phyloP scores from a whole-genome alignment of 306 rosid genomes.

The Ormosia emarginata region DNA sequence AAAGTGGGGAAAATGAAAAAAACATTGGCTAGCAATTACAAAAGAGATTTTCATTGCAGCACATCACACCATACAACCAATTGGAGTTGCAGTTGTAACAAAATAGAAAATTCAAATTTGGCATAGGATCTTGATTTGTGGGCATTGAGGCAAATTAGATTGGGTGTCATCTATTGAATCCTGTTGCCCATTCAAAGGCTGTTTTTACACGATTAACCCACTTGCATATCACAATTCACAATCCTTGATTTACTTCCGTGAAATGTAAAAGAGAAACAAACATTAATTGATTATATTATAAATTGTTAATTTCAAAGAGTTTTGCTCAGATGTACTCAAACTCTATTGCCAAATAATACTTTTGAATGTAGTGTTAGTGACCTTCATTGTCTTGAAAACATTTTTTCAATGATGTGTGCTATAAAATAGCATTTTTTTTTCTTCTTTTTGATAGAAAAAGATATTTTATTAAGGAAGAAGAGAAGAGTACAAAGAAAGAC shows the following conservation, averaged over 20 bases:
- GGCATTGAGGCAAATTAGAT: no score
- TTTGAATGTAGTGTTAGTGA: neutral
- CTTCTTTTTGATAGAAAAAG: no score
- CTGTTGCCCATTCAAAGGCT: neutral
- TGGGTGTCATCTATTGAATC: neutral
- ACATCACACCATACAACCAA: neutral
- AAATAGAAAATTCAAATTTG: no score
- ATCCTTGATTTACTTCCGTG: neutral
- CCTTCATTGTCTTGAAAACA: neutral
- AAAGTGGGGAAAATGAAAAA: neutral
- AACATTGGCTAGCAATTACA: neutral
- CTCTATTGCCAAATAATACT: neutral
- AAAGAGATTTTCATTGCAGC: neutral
- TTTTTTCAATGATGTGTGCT: neutral
- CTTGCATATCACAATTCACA: neutral
- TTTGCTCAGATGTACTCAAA: neutral
- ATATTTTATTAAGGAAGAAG: no score
- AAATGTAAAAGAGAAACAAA: no score
- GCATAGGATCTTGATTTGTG: no score
- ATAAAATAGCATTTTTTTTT: no score
- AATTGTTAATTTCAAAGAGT: neutral
- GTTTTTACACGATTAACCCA: neutral
- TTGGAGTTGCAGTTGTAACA: no score
- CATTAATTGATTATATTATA: neutral
- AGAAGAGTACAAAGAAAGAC: no score